Evolutionary conservation across 352 stramenopile genomes (phyloP), one percentile per base, ranked within the genome.

Genomic region (Pythium brassicae): DNA sequence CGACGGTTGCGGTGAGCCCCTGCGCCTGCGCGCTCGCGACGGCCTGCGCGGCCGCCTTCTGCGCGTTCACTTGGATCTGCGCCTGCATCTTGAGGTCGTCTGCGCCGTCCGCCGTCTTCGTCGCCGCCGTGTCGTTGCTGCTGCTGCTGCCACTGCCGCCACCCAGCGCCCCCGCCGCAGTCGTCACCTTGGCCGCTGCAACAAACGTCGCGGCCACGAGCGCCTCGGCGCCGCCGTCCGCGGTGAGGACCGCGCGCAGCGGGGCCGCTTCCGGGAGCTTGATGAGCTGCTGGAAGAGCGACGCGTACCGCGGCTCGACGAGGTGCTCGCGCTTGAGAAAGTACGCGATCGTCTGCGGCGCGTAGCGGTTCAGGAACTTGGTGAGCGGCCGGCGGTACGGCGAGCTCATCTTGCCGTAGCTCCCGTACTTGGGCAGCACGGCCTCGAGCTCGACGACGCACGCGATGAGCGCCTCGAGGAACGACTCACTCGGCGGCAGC

Each of bases 401-500:
- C 19, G 94, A 98, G 50, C 74, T 86, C 59, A 94, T 86, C 57
- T 92, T 89, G 27, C 84, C 80, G 49, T 88, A 93, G 37, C 81
- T 93, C 50, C 94, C 92, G 57, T 97, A 98, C 49, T 81, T 80
- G 1, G 86, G 87, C 20, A 99, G 69, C 27, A 95, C 89, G 20
- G 83, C 71, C 60, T 99, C 95, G 8, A 99, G 72, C 55, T 98
- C 88, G 14, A 99, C 86, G 8, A 97, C 96, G 51, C 86, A 96
- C 57, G 96, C 96, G 42, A 99, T 95, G 23, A 99, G 76, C 19
- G 87, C 82, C 58, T 99, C 95, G 35, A 99, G 76, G 68, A 99
- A 99, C 5, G 93, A 87, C 57, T 95, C 85, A 45, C 96, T 96
- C 23, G 95, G 84, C 20, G 97, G 96, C 22, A 99, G 76, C 50